Base-by-base conservation (phyloP, 176 grass and related monocot genomes). In the Saccharum spontaneum region DNA sequence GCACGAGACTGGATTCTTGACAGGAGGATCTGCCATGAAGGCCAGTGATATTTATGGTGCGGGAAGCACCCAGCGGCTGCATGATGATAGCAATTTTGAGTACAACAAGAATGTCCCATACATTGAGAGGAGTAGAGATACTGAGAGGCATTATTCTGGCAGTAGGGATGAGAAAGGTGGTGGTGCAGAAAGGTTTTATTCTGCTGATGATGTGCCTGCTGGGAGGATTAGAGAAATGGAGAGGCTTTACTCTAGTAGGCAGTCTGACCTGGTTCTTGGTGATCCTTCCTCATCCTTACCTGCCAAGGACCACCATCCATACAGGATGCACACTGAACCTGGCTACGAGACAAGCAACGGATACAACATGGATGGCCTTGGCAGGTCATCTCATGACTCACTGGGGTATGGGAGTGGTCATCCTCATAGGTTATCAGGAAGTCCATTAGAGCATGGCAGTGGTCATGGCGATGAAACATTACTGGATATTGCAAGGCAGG, bases 201-300 rank as follows among this genome's bases (percentile, higher is more conserved):
- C 43, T 81, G 39, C 78, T 22, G 84, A 9, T 45, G 72, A 79
- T 37, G 7, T 73, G 45, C 78, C 83, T 87, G 38, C 43, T 83
- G 70, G 30, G 33, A 86, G 67, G 65, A 84, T 85, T 46, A 69
- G 37, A 83, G 84, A 87, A 69, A 77, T 65, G 14, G 89, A 87
- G 75, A 91, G 46, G 44, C 36, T 44, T 76, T 92, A 88, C 81
- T 55, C 77, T 68, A 79, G 77, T 6, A 93, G 83, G 80, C 91
- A 31, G 80, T 77, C 82, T 26, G 71, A 73, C 52, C 55, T 78
- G 75, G 45, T 55, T 6, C 81, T 82, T 79, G 87, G 80, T 68
- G 91, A 86, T 33, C 71, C 89, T 74, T 92, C 89, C 55, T 82
- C 89, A 90, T 84, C 89, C 16, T 73, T 73, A 48, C 81, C 81